Evolutionary conservation across 495 filamentous ascomycete genomes (phyloP), one percentile per base, ranked within the genome.

Genomic region (Alectoria sarmentosa): DNA sequence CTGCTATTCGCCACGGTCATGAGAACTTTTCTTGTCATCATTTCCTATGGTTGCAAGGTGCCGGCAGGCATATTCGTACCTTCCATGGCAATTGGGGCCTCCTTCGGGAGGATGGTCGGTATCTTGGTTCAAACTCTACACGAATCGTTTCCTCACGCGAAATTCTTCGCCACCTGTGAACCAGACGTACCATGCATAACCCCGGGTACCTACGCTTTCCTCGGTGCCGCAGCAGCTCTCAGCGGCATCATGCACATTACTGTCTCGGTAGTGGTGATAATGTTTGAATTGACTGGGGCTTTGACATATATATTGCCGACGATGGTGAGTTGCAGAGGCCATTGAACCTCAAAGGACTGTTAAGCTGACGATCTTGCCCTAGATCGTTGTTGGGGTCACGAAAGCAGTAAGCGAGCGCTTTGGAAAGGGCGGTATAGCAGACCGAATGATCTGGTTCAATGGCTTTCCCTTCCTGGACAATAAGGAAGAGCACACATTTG

Each of bases 361-460:
- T n/a, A n/a, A 42, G 42, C 69, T 72, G 13, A 70, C n/a, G 62
- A 26, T 26, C 23, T 30, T 14, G 23, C 30, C 44, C 4, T 58
- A 84, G 81, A 98, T 98, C 68, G 94, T 98, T 14, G 94, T 98
- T 28, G 94, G 94, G 34, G 88, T 98, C 52, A 97, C 95, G 62
- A 98, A 98, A 79, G 90, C 91, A 14, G 89, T 98, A 66, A 85
- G 90, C 58, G 90, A 96, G 63, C 83, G 92, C 23, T 96, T 96
- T 71, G 90, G 92, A 32, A 96, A 95, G 70, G 94, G 95, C 7
- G 94, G 94, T 38, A 98, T 98, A 63, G 94, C 94, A 17, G 94
- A 98, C 74, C 88, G 94, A 66, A 96, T 96, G 90, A 98, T 98
- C 66, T 98, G 92, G 92, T 96, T 97, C 80, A 98, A 90, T 71